phyloP scores from a whole-genome alignment of 164 flowering plant species.

The Aristolochia fimbriata region DNA sequence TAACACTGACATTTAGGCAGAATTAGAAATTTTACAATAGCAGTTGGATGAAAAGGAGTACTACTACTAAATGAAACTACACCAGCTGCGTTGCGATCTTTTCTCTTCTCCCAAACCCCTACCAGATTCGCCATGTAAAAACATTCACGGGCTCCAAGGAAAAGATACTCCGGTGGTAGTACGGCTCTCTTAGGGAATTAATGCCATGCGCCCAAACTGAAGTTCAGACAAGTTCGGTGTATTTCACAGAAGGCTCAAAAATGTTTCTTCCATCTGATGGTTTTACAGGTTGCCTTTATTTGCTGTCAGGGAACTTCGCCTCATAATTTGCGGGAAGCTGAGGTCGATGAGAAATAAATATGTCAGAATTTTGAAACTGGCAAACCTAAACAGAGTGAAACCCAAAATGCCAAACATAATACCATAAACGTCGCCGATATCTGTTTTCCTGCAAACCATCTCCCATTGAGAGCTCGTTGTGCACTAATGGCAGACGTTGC shows the following conservation, averaged over 20 bases:
- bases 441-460: slow-evolving; percentile 82
- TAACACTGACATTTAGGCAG: too few relatives aligned
- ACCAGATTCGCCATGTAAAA: too few relatives aligned
- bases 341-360: not conserved
- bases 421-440: slow-evolving; percentile 87
- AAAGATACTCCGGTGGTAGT: too few relatives aligned
- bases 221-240: not conserved
- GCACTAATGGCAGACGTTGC: slow-evolving; percentile 53
- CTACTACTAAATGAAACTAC: too few relatives aligned
- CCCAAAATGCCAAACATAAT: slow-evolving; percentile 2
- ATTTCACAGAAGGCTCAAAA: not conserved
- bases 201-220: not conserved
- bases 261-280: not conserved
- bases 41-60: too few relatives aligned
- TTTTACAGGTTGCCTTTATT: not conserved
- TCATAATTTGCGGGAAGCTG: slow-evolving; percentile 3
- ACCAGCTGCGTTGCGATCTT: too few relatives aligned
- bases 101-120: too few relatives aligned
- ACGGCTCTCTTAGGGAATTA: too few relatives aligned
- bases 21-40: too few relatives aligned
- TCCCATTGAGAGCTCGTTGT: slow-evolving; percentile 72
- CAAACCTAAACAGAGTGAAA: not conserved
- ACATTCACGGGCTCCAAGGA: too few relatives aligned
- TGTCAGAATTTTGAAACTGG: not conserved
- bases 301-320: slow-evolving; percentile 2